A percentile compares a stretch with the other conserved stretches of the same genome.
phyloP scores from a whole-genome alignment of 2,329 filamentous ascomycete species.

The Ophiosphaerella narmari region DNA sequence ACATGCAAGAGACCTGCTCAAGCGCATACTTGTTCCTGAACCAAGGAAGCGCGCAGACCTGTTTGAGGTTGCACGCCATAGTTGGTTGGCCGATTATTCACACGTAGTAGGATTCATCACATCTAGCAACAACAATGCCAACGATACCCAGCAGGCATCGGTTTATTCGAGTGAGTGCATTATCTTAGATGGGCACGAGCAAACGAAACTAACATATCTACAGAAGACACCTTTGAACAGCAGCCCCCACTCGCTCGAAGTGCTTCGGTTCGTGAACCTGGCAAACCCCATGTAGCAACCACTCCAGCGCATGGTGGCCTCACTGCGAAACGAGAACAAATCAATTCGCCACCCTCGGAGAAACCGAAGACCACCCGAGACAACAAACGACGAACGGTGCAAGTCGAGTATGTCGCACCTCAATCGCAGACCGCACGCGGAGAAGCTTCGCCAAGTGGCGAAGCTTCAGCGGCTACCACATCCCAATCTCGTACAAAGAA shows the following conservation, averaged over 20 bases:
- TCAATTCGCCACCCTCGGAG: conserved; percentile 68
- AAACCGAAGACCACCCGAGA: conserved; percentile 73
- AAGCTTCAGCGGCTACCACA: conserved; percentile 31
- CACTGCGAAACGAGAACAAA: conserved; percentile 72
- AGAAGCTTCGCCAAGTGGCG: conserved; percentile 50
- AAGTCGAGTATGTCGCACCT: conserved; percentile 96
- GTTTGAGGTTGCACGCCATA: conserved; percentile 96
- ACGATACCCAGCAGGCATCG: conserved; percentile 81
- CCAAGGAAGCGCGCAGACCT: conserved; percentile 92
- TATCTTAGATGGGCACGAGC: background rate
- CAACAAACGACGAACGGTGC: conserved; percentile 89
- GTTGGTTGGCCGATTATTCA: conserved; percentile 97
- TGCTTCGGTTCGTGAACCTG: conserved; percentile 86
- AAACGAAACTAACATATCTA: conserved; percentile 12
- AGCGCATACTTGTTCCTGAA: conserved; percentile 92
- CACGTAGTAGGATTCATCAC: conserved; percentile 97
- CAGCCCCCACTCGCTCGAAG: conserved; percentile 76
- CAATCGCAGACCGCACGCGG: conserved; percentile 83
- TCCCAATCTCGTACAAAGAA: conserved; percentile 58
- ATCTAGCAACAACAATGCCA: conserved; percentile 85
- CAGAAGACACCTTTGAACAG: conserved; percentile 61
- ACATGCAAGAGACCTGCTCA: conserved; percentile 88
- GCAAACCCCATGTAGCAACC: conserved; percentile 63
- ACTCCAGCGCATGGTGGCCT: conserved; percentile 62
- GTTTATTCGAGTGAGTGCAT: conserved; percentile 53